These are phyloP conservation scores for Paraphoma chrysanthemicola DNA, from an alignment of 2,329 filamentous ascomycete species.

Conservation along the genomic window DNA sequence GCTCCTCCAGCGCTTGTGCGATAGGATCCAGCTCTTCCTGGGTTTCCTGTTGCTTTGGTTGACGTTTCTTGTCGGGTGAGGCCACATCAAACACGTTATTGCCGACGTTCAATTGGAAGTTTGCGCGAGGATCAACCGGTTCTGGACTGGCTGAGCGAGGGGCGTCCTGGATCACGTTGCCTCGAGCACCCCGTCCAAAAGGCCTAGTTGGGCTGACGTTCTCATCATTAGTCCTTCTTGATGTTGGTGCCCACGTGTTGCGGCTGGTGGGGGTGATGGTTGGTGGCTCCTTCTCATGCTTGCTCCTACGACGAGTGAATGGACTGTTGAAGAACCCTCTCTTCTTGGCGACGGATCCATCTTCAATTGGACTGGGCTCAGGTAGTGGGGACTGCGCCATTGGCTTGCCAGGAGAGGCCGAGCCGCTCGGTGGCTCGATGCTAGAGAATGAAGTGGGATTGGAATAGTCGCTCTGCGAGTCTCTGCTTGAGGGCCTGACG, in stretches of 20 bases:
- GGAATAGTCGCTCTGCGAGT: conserved; percentile 90
- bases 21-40: conserved; percentile 83
- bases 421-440: conserved; percentile 77
- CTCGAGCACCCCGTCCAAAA: conserved; percentile 36
- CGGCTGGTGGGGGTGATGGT: conserved; percentile 50
- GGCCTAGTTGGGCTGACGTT: conserved; percentile 54
- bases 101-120: conserved; percentile 90
- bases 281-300: conserved; percentile 72
- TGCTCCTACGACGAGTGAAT: conserved; percentile 87
- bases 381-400: conserved; percentile 29
- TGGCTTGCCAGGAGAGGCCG: conserved; percentile 74
- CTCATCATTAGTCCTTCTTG: conserved; percentile 47
- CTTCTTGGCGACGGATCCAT: conserved; percentile 67
- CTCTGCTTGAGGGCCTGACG: conserved; percentile 79
- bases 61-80: conserved; percentile 69
- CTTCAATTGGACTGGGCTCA: conserved; percentile 35
- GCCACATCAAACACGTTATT: conserved; percentile 96
- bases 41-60: conserved; percentile 48
- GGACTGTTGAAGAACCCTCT: conserved; percentile 94
- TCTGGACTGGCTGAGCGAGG: conserved; percentile 62
- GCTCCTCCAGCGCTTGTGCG: conserved; percentile 86
- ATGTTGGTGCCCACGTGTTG: conserved; percentile 61
- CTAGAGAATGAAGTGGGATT: conserved; percentile 89
- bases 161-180: conserved; percentile 38
- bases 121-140: conserved; percentile 89